These are phyloP conservation scores for Penicillium sp. DNA, from an alignment of 2,329 filamentous ascomycete species.

Conservation along the genomic window DNA sequence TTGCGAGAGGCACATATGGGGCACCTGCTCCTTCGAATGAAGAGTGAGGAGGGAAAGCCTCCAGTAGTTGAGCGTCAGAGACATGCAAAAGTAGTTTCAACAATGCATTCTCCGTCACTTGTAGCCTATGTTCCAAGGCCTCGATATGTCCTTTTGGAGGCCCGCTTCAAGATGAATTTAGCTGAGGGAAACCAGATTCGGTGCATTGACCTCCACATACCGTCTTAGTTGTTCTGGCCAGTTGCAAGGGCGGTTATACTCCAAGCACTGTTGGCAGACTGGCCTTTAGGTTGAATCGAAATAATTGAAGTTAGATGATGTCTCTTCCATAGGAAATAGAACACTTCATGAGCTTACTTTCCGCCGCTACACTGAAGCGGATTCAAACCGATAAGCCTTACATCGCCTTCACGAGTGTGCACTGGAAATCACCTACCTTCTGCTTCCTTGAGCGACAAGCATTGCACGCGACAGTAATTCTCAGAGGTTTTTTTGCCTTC, in stretches of 20 bases:
- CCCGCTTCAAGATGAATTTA: conserved; percentile 38
- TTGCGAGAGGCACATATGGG: conserved; percentile 27
- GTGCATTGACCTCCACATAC: conserved; percentile 25
- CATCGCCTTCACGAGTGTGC: not conserved
- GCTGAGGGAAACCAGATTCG: not conserved
- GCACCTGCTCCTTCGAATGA: conserved; percentile 8
- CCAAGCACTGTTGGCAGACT: conserved; percentile 41
- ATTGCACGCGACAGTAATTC: conserved; percentile 48
- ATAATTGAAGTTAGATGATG: not conserved
- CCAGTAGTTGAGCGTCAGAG: conserved; percentile 37
- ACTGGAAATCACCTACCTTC: conserved; percentile 36
- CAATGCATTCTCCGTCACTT: conserved; percentile 48
- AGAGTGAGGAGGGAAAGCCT: conserved; percentile 22
- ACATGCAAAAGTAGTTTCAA: conserved; percentile 43
- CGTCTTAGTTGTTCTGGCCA: conserved; percentile 47
- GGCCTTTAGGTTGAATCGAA: conserved; percentile 31
- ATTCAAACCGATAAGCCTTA: conserved; percentile 2
- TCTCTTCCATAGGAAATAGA: not conserved
- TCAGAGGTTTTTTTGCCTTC: conserved; percentile 35
- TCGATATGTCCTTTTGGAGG: conserved; percentile 54
- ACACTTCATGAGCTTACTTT: conserved; percentile 34
- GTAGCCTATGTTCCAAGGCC: conserved; percentile 48
- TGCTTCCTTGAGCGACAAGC: conserved; percentile 49
- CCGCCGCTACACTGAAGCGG: conserved; percentile 43
- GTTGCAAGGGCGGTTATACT: conserved; percentile 38